Evolutionary conservation across 495 filamentous ascomycete genomes (phyloP).

Genomic region (Penicillium cosmopolitanum): DNA sequence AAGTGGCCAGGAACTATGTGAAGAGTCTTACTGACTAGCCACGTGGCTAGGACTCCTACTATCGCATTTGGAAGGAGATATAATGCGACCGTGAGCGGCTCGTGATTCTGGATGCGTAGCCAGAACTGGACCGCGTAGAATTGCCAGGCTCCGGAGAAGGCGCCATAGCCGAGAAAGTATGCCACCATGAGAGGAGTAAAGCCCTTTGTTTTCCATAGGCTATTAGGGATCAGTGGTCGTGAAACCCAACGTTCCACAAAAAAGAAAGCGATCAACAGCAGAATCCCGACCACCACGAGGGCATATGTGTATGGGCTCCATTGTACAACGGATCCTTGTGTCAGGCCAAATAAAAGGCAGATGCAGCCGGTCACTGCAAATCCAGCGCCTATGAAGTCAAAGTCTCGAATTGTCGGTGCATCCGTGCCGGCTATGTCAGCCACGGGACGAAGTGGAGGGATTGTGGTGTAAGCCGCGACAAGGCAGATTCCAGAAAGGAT

Average conservation of each 20-base stretch:
- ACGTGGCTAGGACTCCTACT: constrained; percentile 48
- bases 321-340: constrained; percentile 32
- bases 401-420: constrained; percentile 32
- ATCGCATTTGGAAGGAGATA: constrained; percentile 51
- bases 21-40: constrained; percentile 48
- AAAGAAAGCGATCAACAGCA: constrained; percentile 32
- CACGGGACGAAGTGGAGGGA: constrained; percentile 33
- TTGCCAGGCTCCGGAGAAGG: constrained; percentile 52
- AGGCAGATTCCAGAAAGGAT: constrained; percentile 32
- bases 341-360: constrained; percentile 38
- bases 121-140: constrained; percentile 58
- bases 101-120: constrained; percentile 46
- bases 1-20: constrained; percentile 52
- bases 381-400: constrained; percentile 34
- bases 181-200: constrained; percentile 52
- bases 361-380: constrained; percentile 32
- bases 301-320: constrained; percentile 37
- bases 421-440: constrained; percentile 32
- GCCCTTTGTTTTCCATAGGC: constrained; percentile 42
- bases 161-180: constrained; percentile 53
- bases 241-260: constrained; percentile 31
- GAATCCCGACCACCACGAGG: constrained; percentile 28
- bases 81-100: constrained; percentile 42
- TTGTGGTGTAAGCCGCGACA: constrained; percentile 28
- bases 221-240: constrained; percentile 35